Evolutionary conservation across 169 alveolate genomes (phyloP).

Genomic region (Perkinsus olseni): DNA sequence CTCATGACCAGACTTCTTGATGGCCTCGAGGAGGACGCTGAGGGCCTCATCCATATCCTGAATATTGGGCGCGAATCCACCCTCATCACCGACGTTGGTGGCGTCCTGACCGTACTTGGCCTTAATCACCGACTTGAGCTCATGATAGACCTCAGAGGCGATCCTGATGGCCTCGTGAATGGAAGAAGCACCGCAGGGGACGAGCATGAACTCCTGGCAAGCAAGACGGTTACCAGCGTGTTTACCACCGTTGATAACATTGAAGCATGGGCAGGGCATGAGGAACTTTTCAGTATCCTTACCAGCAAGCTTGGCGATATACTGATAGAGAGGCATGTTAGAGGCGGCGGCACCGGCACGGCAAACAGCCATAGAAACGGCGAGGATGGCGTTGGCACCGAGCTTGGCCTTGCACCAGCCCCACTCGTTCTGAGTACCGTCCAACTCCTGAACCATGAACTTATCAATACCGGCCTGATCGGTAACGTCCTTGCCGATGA

Average conservation of each 20-base stretch:
- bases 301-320: conserved; percentile 86
- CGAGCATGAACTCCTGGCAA: conserved; percentile 89
- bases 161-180: conserved; percentile 78
- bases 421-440: conserved; percentile 89
- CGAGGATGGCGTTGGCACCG: conserved; percentile 95
- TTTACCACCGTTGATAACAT: conserved; percentile 91
- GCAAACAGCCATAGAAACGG: conserved; percentile 89
- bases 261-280: conserved; percentile 84
- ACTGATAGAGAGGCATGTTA: conserved; percentile 79
- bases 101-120: conserved; percentile 93
- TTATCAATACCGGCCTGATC: conserved; percentile 76
- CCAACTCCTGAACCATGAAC: conserved; percentile 82
- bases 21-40: conserved; percentile 86
- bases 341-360: conserved; percentile 96
- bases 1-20: conserved; percentile 88
- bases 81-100: too few relatives aligned
- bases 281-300: conserved; percentile 75
- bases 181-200: conserved; percentile 87
- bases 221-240: too few relatives aligned
- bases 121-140: conserved; percentile 77
- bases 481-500: conserved; percentile 69
- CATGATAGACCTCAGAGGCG: conserved; percentile 89
- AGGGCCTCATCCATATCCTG: conserved; percentile 89
- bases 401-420: conserved; percentile 78
- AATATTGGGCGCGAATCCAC: conserved; percentile 97